phyloP scores from a whole-genome alignment of 164 flowering plant species.

The Aristolochia fimbriata region DNA sequence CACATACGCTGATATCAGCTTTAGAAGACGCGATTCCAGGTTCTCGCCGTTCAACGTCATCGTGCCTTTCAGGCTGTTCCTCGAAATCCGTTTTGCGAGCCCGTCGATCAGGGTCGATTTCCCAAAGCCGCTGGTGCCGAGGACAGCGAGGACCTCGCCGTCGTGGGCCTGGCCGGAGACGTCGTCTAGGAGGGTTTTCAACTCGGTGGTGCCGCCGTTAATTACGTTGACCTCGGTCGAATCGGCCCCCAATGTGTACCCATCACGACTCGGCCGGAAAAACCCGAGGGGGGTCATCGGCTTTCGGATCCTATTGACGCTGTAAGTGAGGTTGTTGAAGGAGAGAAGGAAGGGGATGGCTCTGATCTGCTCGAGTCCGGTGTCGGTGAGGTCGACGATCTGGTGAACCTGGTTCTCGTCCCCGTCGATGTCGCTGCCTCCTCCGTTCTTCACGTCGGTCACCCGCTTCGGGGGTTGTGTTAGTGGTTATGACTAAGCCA shows the following conservation, averaged over 20 bases:
- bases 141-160: slow-evolving; percentile 79
- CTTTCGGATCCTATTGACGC: slow-evolving; percentile 38
- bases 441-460: slow-evolving; percentile 25
- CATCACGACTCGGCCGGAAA: slow-evolving; percentile 16
- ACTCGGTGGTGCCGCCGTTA: slow-evolving; percentile 19
- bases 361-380: slow-evolving; percentile 11
- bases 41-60: slow-evolving; percentile 52
- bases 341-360: slow-evolving; percentile 50
- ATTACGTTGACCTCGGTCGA: too few species aligned
- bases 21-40: slow-evolving; percentile 47
- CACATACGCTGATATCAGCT: slow-evolving; percentile 63
- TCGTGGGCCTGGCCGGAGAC: slow-evolving; percentile 80
- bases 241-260: slow-evolving; percentile 36
- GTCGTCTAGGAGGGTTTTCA: slow-evolving; percentile 42
- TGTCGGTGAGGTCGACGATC: slow-evolving; percentile 21
- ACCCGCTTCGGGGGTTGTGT: slow-evolving; percentile 17
- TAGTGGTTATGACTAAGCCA: too few species aligned
- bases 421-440: slow-evolving; percentile 5
- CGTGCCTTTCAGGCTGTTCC: slow-evolving; percentile 56
- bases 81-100: slow-evolving; percentile 63
- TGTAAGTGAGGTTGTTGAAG: slow-evolving; percentile 55
- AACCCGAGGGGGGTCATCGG: slow-evolving; percentile 8
- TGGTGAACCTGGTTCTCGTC: neutral
- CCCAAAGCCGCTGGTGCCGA: slow-evolving; percentile 90
- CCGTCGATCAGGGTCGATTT: slow-evolving; percentile 93